Evolutionary conservation across 306 rosid genomes (phyloP).

Genomic region (Cucurbita ficifolia): DNA sequence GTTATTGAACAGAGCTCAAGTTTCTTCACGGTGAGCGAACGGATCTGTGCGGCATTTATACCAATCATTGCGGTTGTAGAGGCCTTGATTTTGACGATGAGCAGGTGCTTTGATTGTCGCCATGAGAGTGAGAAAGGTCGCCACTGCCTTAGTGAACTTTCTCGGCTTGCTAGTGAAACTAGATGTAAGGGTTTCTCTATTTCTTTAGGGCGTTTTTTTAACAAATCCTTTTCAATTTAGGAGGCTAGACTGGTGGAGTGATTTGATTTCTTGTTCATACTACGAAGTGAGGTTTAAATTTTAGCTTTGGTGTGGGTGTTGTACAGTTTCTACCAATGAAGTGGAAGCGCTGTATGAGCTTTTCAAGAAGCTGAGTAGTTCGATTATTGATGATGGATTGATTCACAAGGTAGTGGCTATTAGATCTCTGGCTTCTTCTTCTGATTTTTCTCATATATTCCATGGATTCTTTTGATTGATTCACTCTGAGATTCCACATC

Average conservation of each 20-base stretch:
- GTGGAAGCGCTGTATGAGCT: slow-evolving; percentile 66
- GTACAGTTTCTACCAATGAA: slow-evolving; percentile 54
- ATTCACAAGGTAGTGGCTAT: slow-evolving; percentile 63
- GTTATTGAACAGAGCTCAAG: slow-evolving; percentile 25
- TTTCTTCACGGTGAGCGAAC: slow-evolving; percentile 27
- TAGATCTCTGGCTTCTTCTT: background rate
- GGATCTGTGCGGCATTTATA: slow-evolving; percentile 30
- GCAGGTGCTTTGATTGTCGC: slow-evolving; percentile 26
- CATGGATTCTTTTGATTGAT: background rate
- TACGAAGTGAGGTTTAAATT: background rate
- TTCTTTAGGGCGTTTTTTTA: background rate
- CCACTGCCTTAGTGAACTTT: slow-evolving; percentile 9
- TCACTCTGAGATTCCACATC: too few relatives aligned
- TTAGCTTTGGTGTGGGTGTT: background rate
- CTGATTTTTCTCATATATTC: background rate
- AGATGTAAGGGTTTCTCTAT: slow-evolving; percentile 26
- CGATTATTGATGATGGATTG: slow-evolving; percentile 53
- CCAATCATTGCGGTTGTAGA: slow-evolving; percentile 32
- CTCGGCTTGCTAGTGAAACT: slow-evolving; percentile 38
- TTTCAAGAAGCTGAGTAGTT: slow-evolving; percentile 62
- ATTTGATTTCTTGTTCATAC: background rate
- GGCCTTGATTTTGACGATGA: slow-evolving; percentile 23
- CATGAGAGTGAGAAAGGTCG: slow-evolving; percentile 8
- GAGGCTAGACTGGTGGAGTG: background rate
- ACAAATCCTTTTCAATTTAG: background rate